Conservation (phyloP, 345 rosid genomes). For the Carallia pectinifolia region DNA sequence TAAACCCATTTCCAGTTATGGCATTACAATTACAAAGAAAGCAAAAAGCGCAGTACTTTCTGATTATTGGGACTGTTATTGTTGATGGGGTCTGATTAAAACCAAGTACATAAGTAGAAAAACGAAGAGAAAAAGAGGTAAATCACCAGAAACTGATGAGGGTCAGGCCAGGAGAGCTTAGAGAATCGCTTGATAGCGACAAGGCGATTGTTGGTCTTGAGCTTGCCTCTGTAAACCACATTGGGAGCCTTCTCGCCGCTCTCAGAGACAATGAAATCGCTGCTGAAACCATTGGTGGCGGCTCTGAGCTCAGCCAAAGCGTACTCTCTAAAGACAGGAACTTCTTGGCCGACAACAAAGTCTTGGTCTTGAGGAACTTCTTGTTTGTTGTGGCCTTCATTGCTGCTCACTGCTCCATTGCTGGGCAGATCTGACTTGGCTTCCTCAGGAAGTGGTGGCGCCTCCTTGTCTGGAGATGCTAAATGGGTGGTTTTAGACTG, state of each 20-base stretch:
- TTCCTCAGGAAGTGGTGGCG: conserved; percentile 47
- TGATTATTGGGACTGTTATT: too few relatives aligned
- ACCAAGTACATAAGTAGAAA: too few relatives aligned
- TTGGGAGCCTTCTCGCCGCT: conserved; percentile 97
- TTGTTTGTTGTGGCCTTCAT: conserved; percentile 44
- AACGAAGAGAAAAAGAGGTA: neutral
- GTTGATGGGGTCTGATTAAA: too few relatives aligned
- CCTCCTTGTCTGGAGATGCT: conserved; percentile 65
- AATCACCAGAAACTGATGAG: conserved; percentile 79
- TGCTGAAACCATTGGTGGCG: conserved; percentile 79
- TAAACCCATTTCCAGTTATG: too few relatives aligned
- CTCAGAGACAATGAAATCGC: conserved; percentile 78
- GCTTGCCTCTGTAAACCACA: conserved; percentile 81
- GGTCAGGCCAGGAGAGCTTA: conserved; percentile 94
- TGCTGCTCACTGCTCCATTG: conserved; percentile 39
- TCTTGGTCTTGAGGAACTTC: neutral
- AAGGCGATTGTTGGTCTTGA: conserved; percentile 49
- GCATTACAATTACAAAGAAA: neutral
- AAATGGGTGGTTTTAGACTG: conserved; percentile 80
- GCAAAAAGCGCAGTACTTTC: neutral
- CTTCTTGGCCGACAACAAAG: conserved; percentile 17
- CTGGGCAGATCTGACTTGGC: conserved; percentile 54
- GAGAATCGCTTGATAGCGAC: conserved; percentile 93
- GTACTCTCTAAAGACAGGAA: conserved; percentile 68
- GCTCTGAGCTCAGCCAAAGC: conserved; percentile 63